Evolutionary conservation across 805 yeast species (phyloP).

Genomic region (Wickerhamiella slavikovae): DNA sequence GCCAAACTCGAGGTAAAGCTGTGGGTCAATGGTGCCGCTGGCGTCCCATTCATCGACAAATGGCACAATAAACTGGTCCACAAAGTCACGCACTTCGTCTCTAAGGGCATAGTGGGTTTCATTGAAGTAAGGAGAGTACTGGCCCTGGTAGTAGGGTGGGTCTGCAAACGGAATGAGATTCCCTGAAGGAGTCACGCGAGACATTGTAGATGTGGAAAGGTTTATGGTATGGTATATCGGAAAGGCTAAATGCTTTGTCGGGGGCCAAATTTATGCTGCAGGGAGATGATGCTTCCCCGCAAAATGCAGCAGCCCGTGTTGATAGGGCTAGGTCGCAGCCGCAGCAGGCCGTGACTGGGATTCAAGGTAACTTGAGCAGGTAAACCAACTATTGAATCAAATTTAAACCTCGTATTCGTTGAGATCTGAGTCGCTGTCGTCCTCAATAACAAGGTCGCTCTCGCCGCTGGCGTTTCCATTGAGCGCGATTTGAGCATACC

Average conservation of each 20-base stretch:
- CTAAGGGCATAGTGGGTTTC: slow-evolving; percentile 22
- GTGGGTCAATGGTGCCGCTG: slow-evolving; percentile 17
- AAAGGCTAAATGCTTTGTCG: too few relatives aligned
- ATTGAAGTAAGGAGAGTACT: slow-evolving; percentile 19
- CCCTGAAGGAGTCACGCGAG: too few relatives aligned
- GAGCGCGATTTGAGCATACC: slow-evolving; percentile 10
- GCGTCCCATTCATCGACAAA: slow-evolving; percentile 25
- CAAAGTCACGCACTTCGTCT: slow-evolving; percentile 21
- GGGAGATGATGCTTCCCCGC: too few relatives aligned
- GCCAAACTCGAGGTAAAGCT: slow-evolving; percentile 18
- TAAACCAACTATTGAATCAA: neutral
- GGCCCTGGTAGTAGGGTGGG: slow-evolving; percentile 23
- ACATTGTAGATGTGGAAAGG: too few relatives aligned
- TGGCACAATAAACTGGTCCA: slow-evolving; percentile 20
- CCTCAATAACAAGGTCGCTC: slow-evolving; percentile 12
- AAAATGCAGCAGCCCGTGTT: too few relatives aligned
- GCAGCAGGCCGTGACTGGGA: too few relatives aligned
- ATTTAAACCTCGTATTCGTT: neutral
- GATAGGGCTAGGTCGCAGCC: too few relatives aligned
- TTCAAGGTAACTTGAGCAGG: too few relatives aligned
- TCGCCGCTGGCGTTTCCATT: slow-evolving; percentile 12
- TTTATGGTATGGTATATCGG: too few relatives aligned
- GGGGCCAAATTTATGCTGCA: too few relatives aligned
- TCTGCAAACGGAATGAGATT: slow-evolving; percentile 20
- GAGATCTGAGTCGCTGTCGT: slow-evolving; percentile 10